Conservation (phyloP, 2,329 filamentous ascomycete genomes). For the Scedosporium boydii region DNA sequence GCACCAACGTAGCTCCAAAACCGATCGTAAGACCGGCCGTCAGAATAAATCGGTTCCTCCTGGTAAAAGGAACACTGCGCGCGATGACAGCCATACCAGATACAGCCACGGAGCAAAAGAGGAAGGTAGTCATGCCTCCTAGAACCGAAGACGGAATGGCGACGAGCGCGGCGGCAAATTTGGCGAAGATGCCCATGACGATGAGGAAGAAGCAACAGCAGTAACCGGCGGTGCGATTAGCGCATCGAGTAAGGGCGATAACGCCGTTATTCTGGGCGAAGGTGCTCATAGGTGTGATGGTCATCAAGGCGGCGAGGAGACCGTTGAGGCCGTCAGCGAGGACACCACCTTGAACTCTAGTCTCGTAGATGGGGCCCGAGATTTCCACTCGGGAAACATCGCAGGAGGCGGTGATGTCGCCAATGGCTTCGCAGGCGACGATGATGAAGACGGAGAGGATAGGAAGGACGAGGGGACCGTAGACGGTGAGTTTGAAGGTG, state of each 20-base stretch:
- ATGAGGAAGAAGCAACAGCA: conserved; percentile 68
- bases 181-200: conserved; percentile 73
- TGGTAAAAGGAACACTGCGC: conserved; percentile 60
- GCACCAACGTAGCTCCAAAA: conserved; percentile 58
- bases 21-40: conserved; percentile 66
- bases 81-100: conserved; percentile 70
- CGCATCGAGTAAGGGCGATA: conserved; percentile 72
- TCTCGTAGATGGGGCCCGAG: conserved; percentile 62
- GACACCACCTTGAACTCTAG: conserved; percentile 68
- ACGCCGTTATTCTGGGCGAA: conserved; percentile 83
- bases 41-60: conserved; percentile 73
- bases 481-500: conserved; percentile 63
- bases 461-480: conserved; percentile 65
- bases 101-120: conserved; percentile 68
- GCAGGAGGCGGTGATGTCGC: conserved; percentile 72
- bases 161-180: conserved; percentile 71
- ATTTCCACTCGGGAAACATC: conserved; percentile 71
- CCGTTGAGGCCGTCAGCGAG: conserved; percentile 71
- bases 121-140: conserved; percentile 69
- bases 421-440: conserved; percentile 69
- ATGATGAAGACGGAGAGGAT: conserved; percentile 62
- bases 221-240: conserved; percentile 72
- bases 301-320: conserved; percentile 65
- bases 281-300: conserved; percentile 69
- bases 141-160: conserved; percentile 61